Evolutionary conservation across 345 rosid species (phyloP), one percentile per base, ranked within the genome.

Genomic region (Ailanthus altissimus): DNA sequence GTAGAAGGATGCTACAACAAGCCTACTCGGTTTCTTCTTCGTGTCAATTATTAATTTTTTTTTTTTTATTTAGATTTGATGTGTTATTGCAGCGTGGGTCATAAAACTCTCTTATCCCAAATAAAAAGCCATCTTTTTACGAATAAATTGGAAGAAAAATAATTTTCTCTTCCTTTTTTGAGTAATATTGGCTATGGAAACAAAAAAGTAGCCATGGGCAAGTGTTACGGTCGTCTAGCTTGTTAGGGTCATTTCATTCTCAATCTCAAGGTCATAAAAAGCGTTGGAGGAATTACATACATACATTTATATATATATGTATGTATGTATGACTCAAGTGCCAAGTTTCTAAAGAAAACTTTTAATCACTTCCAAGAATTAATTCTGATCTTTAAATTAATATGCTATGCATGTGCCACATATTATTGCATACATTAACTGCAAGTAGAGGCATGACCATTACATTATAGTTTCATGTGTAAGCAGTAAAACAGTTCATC

Each of bases 11-110:
- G 58, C 49, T 60, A 62, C 2, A 9, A 25, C 8, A 20, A 57
- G 40, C 40, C 54, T 1, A 66, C 6, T 8, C 49, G 9, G 69
- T 60, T 58, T 21, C 28, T 57, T 64, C 21, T 20, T 51, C 16
- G 40, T 63, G 28, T 23, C 73, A 73, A 73, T 73, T 54, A 73
- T 73, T 67, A 70, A 38, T n/a, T 40, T 49, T 26, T 73, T 21
- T 58, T 13, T 40, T 42, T 14, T 6, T 0, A 53, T 53, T 20
- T 32, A 60, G 16, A 12, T 20, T 65, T 36, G 51, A 23, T 26
- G 12, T 20, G 16, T 51, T 38, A 0, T 46, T 46, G 81, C 49
- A 16, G 56, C 26, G 40, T 45, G 73, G 77, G 12, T 21, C 64
- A 1, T 1, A 16, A 38, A 61, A 14, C 11, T 15, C 14, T 20